A percentile compares a stretch with the other conserved stretches of the same genome.
Evolutionary conservation across 805 yeast genomes (phyloP).

Genomic region (Limtongozyma cylindracea): DNA sequence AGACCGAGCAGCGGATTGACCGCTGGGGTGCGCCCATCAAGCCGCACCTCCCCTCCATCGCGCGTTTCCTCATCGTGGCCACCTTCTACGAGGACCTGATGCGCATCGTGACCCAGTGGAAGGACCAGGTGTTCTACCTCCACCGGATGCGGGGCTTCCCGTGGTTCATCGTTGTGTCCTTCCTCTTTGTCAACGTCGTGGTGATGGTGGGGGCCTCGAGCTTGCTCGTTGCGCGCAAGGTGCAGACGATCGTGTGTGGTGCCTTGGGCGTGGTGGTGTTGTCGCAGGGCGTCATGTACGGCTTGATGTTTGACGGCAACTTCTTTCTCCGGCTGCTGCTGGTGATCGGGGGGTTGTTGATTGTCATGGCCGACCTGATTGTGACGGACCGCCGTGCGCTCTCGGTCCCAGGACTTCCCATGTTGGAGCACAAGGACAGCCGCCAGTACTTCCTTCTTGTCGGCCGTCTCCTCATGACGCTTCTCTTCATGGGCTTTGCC

Average conservation of each 20-base stretch:
- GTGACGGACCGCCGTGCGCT: constrained; percentile 48
- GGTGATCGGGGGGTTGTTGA: constrained; percentile 75
- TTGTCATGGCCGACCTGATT: constrained; percentile 70
- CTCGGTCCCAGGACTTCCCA: constrained; percentile 53
- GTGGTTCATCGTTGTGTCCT: constrained; percentile 51
- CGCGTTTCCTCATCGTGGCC: constrained; percentile 76
- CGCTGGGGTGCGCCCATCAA: constrained; percentile 21
- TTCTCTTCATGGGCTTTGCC: constrained; percentile 68
- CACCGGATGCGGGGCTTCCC: constrained; percentile 62
- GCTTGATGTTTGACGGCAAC: constrained; percentile 54
- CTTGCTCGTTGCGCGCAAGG: constrained; percentile 44
- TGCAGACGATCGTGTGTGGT: constrained; percentile 40
- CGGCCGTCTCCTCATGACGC: constrained; percentile 68
- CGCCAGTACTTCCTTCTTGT: constrained; percentile 67
- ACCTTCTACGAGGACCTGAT: constrained; percentile 80
- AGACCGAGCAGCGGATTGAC: no score
- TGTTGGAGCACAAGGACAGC: constrained; percentile 43
- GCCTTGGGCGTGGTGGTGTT: no score
- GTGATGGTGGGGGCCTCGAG: constrained; percentile 56
- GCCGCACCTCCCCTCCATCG: constrained; percentile 70
- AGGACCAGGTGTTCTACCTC: constrained; percentile 69
- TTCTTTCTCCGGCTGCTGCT: constrained; percentile 75
- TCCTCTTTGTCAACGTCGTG: constrained; percentile 34
- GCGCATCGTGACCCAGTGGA: constrained; percentile 73
- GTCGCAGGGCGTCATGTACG: constrained; percentile 72